Conservation (phyloP, 148 eudicot genomes). For the Amaranthus cruentus region DNA sequence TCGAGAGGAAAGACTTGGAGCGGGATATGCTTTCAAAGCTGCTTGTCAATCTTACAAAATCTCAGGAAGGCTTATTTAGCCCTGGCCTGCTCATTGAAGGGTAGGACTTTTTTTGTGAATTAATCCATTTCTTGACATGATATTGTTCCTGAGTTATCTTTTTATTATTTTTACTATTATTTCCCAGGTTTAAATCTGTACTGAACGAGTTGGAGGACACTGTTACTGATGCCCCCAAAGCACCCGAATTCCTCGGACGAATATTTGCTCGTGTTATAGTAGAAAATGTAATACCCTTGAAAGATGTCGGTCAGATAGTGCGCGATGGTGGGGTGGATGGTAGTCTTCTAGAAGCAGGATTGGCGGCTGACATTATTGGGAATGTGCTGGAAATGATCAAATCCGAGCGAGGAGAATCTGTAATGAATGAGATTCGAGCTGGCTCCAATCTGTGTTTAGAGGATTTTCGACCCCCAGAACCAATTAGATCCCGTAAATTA, state of each 20-base stretch:
- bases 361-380: conserved; percentile 74
- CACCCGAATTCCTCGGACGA: conserved; percentile 78
- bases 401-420: conserved; percentile 53
- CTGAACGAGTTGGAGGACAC: conserved; percentile 67
- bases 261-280: conserved; percentile 51
- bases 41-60: conserved; percentile 55
- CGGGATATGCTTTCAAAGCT: conserved; percentile 58
- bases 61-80: conserved; percentile 42
- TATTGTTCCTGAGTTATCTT: background rate
- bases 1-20: conserved; percentile 81
- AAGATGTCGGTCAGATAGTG: conserved; percentile 50
- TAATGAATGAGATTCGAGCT: conserved; percentile 42
- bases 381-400: conserved; percentile 55
- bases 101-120: conserved; percentile 27
- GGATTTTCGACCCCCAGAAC: conserved; percentile 58
- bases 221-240: conserved; percentile 81
- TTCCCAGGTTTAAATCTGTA: conserved; percentile 65
- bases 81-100: conserved; percentile 60
- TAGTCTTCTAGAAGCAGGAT: conserved; percentile 55
- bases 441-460: conserved; percentile 45
- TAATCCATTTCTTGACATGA: background rate
- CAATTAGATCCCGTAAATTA: conserved; percentile 46
- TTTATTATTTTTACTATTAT: background rate
- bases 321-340: conserved; percentile 78
- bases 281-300: conserved; percentile 49